Percentiles rank a stretch among this genome's conserved stretches.
phyloP scores from a whole-genome alignment of 2,329 filamentous ascomycete species.

The Phialophora tarda region DNA sequence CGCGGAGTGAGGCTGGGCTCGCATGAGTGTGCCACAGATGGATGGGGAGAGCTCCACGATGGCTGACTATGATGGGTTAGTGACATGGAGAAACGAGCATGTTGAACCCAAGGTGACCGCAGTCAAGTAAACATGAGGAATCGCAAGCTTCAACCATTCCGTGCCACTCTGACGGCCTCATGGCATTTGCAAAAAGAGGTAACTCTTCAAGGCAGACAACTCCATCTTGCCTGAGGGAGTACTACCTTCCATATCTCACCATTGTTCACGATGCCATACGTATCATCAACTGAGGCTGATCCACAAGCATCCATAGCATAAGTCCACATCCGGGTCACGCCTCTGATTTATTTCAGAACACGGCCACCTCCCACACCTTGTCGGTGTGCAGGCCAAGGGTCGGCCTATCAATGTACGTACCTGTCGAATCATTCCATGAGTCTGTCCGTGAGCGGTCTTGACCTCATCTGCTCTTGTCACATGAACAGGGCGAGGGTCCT shows the following conservation, averaged over 20 bases:
- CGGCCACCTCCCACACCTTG: background rate
- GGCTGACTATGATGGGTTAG: constrained; percentile 52
- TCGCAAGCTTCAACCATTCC: background rate
- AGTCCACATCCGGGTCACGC: background rate
- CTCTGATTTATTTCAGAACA: background rate
- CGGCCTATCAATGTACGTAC: constrained; percentile 1
- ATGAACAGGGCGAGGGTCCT: constrained; percentile 51
- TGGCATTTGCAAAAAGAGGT: background rate
- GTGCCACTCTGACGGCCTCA: too few relatives aligned
- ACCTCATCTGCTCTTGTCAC: constrained; percentile 59
- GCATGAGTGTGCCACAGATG: constrained; percentile 69
- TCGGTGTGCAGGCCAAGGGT: background rate
- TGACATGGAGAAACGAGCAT: background rate
- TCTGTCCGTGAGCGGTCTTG: constrained; percentile 52
- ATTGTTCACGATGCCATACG: background rate
- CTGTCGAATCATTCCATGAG: constrained; percentile 55
- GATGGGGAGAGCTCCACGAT: constrained; percentile 68
- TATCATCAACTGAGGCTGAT: background rate
- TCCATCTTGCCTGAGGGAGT: background rate
- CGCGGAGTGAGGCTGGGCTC: constrained; percentile 65
- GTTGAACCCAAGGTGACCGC: background rate
- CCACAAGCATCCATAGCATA: background rate
- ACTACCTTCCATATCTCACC: background rate
- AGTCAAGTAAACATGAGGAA: background rate
- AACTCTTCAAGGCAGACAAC: background rate